Base-by-base conservation (phyloP, 257 asterid species). In the Rhazya stricta region DNA sequence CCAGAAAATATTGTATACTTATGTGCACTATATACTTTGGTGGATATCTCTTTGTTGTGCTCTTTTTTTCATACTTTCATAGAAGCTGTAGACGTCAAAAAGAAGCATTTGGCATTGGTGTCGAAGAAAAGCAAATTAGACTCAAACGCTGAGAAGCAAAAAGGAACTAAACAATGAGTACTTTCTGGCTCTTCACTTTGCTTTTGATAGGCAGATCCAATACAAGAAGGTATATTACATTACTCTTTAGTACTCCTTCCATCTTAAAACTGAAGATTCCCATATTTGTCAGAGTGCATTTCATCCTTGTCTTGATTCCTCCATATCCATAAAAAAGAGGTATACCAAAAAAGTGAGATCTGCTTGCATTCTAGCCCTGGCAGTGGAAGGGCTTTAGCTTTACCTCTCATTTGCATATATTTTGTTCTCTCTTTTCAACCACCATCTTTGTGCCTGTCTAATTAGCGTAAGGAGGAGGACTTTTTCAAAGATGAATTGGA, bases 221-320 rank as follows among this genome's bases (percentile, higher is more conserved):
- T 13, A 30, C 60, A 73, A 66, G 83, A 76, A 80, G 68, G 74
- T 82, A 60, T 34, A 58, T 78, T 74, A 75, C 81, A 82, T 83
- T 65, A 79, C 76, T 71, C 58, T 25, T 81, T 67, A 57, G 37
- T 69, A 71, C 68, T 73, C 77, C 67, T 73, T 77, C 70, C 56
- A 78, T 79, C 62, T 65, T 48, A 72, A 66, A 73, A 42, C 50
- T 10, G 69, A 78, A 84, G 79, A 82, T 84, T 83, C 90, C 71
- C 73, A 69, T 83, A 72, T 69, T 65, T 85, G 77, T 84, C 84
- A 62, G 74, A 63, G 81, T 83, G 84, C 85, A 78, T 42, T 76
- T 83, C 72, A 67, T 60, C 74, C 78, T 86, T 74, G 83, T 80
- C 85, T 77, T 63, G 83, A 58, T 60, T 78, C 37, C 67, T 39